Conservation (phyloP, 306 rosid species). For the Casuarina equisetifolia region DNA sequence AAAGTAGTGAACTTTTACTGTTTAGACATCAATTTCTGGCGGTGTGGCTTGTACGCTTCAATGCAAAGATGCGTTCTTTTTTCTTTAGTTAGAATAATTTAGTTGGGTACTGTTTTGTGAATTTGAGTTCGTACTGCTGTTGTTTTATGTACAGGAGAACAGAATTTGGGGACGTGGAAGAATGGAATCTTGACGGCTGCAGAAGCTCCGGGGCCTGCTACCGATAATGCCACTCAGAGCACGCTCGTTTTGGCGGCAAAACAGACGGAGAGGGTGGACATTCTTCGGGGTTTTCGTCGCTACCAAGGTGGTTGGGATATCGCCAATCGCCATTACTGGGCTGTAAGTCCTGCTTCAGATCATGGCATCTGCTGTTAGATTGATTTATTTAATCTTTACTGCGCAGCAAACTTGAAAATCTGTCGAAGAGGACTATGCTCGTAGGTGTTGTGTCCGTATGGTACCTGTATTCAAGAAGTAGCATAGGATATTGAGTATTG, state of each 20-base stretch:
- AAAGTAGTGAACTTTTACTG: not conserved
- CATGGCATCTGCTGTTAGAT: not conserved
- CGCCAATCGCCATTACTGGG: slow-evolving; percentile 81
- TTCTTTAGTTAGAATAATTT: not conserved
- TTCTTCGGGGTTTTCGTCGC: slow-evolving; percentile 59
- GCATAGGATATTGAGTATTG: not conserved
- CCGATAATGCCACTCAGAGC: slow-evolving; percentile 30
- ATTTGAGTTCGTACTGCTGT: not conserved
- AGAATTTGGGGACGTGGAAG: slow-evolving; percentile 79
- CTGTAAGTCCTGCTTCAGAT: slow-evolving; percentile 57
- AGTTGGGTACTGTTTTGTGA: slow-evolving; percentile 11
- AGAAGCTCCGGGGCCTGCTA: slow-evolving; percentile 63
- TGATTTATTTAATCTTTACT: slow-evolving; percentile 7
- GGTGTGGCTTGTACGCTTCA: slow-evolving; percentile 1
- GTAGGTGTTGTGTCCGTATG: not conserved
- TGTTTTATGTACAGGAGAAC: slow-evolving; percentile 43
- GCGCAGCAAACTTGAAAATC: not conserved
- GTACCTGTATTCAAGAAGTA: not conserved
- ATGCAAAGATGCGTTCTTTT: not conserved
- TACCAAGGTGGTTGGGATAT: slow-evolving; percentile 93
- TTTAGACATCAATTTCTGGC: slow-evolving; percentile 5
- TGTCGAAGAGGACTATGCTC: not conserved
- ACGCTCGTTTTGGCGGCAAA: slow-evolving; percentile 82
- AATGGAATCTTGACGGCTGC: slow-evolving; percentile 50
- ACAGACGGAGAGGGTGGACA: slow-evolving; percentile 80